Conservation (phyloP, 1,284 basidiomycete genomes). For the Tylopilus sp. region DNA sequence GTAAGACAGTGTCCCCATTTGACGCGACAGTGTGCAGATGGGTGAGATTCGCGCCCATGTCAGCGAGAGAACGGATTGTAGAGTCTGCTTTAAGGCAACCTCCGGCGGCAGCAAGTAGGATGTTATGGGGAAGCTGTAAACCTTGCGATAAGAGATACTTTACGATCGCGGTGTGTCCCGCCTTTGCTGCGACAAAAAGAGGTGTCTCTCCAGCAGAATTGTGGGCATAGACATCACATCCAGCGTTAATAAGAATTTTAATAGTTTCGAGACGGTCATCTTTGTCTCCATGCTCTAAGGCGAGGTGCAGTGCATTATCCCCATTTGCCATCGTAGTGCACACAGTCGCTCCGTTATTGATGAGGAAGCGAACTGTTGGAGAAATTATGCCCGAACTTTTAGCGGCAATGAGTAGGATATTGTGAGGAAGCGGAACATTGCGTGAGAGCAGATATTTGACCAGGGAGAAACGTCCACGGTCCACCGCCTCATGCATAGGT, state of each 20-base stretch:
- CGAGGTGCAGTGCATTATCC: conserved; percentile 2
- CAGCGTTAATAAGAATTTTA: background rate
- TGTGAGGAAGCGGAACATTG: background rate
- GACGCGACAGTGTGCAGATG: background rate
- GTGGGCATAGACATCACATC: background rate
- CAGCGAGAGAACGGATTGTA: background rate
- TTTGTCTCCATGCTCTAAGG: background rate
- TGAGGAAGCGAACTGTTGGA: background rate
- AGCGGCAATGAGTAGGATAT: conserved; percentile 6
- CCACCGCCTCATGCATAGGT: conserved; percentile 14
- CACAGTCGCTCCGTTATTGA: background rate
- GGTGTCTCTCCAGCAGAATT: conserved; percentile 1
- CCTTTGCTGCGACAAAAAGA: background rate
- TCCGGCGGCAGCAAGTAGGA: background rate
- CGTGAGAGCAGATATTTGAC: conserved; percentile 14
- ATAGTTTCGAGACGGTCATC: background rate
- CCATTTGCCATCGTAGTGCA: background rate
- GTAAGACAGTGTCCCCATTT: background rate
- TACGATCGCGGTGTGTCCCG: background rate
- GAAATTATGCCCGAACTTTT: background rate
- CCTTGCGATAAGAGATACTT: conserved; percentile 4
- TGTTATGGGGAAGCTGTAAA: background rate
- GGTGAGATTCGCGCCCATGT: background rate
- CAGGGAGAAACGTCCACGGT: background rate
- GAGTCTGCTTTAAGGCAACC: background rate